These are phyloP conservation scores for Irpex rosettiformis DNA, from an alignment of 1,284 basidiomycete genomes.

Conservation along the genomic window DNA sequence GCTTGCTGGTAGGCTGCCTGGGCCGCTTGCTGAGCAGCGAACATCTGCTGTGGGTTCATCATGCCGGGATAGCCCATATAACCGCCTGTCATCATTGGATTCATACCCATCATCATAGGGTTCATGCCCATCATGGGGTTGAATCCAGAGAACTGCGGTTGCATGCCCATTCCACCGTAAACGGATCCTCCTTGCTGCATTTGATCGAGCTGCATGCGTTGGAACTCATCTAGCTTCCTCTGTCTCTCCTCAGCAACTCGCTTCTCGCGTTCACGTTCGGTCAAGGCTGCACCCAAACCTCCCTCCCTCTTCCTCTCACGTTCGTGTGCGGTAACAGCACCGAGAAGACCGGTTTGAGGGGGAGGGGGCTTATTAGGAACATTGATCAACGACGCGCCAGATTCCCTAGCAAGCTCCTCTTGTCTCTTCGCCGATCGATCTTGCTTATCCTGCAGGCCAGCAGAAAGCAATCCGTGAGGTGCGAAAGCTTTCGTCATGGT, in stretches of 20 bases:
- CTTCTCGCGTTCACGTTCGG: conserved; percentile 92
- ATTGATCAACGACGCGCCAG: conserved; percentile 87
- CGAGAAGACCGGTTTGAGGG: conserved; percentile 92
- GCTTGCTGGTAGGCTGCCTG: conserved; percentile 84
- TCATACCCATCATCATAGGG: conserved; percentile 52
- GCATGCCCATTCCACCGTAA: conserved; percentile 45
- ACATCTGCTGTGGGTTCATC: conserved; percentile 85
- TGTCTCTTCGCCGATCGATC: conserved; percentile 94
- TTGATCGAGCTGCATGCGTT: conserved; percentile 85
- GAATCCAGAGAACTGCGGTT: conserved; percentile 33
- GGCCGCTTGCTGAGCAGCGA: conserved; percentile 85
- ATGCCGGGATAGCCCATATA: conserved; percentile 53
- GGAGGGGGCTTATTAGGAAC: conserved; percentile 93
- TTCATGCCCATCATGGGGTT: conserved; percentile 57
- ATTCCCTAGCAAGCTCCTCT: conserved; percentile 89
- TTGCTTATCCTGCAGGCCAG: conserved; percentile 92
- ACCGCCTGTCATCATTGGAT: conserved; percentile 41
- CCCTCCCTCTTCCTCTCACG: conserved; percentile 92
- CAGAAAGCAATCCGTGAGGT: conserved; percentile 91
- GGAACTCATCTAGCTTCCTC: conserved; percentile 86
- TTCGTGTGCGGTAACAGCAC: conserved; percentile 94
- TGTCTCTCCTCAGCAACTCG: conserved; percentile 88
- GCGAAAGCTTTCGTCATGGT: conserved; percentile 91
- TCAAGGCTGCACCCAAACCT: conserved; percentile 90
- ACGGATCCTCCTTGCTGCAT: conserved; percentile 75